A percentile compares a stretch with the other conserved stretches of the same genome.
These are phyloP conservation scores for Leishmania major DNA, from an alignment of 208 protist species.

Conservation along the genomic window DNA sequence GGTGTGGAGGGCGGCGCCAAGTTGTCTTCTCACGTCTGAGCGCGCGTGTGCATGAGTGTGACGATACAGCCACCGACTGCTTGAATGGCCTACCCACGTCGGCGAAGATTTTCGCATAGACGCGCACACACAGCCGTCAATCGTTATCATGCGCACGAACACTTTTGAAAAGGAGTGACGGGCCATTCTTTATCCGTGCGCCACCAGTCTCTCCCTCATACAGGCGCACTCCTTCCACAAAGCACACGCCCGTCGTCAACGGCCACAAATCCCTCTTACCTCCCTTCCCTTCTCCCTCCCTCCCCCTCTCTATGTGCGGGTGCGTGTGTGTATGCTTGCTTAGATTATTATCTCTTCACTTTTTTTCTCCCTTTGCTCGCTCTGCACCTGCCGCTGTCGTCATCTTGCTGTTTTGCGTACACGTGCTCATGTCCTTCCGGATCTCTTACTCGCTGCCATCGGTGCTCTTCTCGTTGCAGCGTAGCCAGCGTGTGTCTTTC, in stretches of 20 bases:
- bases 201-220: background rate
- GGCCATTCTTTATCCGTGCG: background rate
- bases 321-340: too few relatives aligned
- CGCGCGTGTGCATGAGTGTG: background rate
- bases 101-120: background rate
- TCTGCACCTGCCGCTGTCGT: background rate
- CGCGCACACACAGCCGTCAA: background rate
- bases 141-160: too few relatives aligned
- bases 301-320: too few relatives aligned
- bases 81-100: background rate
- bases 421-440: background rate
- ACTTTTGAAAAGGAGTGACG: background rate
- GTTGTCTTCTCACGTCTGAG: background rate
- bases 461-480: background rate
- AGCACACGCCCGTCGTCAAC: background rate
- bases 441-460: conserved; percentile 5
- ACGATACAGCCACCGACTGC: background rate
- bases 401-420: conserved; percentile 1
- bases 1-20: background rate
- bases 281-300: background rate
- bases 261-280: background rate
- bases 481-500: background rate
- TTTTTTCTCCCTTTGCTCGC: background rate
- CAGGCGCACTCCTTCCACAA: background rate
- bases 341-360: conserved; percentile 5